These are phyloP conservation scores for Colletotrichum liaoningense DNA, from an alignment of 2,329 filamentous ascomycete species.

Conservation along the genomic window DNA sequence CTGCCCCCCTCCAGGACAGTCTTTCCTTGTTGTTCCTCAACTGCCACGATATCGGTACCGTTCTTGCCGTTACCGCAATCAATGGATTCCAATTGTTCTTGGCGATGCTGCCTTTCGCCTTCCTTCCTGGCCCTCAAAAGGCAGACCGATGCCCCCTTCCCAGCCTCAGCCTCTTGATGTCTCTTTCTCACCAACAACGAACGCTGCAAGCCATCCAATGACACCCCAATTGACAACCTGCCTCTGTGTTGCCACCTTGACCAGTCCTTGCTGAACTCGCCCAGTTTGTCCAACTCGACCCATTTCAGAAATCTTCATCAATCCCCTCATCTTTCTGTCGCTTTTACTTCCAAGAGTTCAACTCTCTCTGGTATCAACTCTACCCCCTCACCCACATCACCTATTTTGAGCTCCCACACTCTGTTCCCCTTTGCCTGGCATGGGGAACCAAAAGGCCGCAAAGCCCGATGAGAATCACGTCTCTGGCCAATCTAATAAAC, in stretches of 20 bases:
- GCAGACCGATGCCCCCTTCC: neutral
- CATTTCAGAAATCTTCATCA: neutral
- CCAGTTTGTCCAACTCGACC: neutral
- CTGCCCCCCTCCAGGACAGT: neutral
- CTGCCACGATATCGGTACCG: no score
- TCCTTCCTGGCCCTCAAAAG: neutral
- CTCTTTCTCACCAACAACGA: neutral
- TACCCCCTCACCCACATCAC: neutral
- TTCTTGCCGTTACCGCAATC: neutral
- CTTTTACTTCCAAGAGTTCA: neutral
- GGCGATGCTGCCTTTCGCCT: neutral
- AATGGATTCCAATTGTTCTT: neutral
- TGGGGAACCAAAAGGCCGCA: constrained; percentile 15
- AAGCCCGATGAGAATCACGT: constrained; percentile 43
- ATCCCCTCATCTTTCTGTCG: no score
- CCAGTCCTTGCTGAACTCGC: constrained; percentile 17
- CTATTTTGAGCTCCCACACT: no score
- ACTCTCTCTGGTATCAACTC: neutral
- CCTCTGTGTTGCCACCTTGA: constrained; percentile 9
- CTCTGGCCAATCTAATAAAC: constrained; percentile 48
- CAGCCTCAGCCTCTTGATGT: neutral
- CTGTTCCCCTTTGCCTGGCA: neutral
- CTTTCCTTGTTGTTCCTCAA: neutral
- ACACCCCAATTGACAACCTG: neutral
- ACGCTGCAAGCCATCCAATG: neutral